Conservation (phyloP, 2,329 filamentous ascomycete genomes). For the Penicillium sp. region DNA sequence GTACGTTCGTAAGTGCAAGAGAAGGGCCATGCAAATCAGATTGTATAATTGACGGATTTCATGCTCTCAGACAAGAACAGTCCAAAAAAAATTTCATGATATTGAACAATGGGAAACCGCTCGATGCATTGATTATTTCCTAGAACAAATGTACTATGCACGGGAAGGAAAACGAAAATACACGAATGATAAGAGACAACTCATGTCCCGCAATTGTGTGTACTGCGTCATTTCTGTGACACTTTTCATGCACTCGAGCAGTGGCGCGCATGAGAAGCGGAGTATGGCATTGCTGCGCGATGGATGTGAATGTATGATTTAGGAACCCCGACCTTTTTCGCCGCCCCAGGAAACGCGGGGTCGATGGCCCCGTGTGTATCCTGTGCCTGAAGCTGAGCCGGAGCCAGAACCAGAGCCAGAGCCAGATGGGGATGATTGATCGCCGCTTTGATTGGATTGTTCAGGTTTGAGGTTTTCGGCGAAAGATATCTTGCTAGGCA, state of each 20-base stretch:
- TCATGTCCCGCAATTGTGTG: neutral
- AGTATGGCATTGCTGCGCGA: neutral
- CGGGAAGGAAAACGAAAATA: conserved; percentile 7
- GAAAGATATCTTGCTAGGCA: conserved; percentile 32
- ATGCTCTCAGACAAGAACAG: conserved; percentile 9
- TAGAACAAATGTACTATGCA: conserved; percentile 10
- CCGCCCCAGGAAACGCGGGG: conserved; percentile 43
- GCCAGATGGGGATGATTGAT: conserved; percentile 19
- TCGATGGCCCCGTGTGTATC: conserved; percentile 25
- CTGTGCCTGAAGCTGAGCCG: conserved; percentile 7
- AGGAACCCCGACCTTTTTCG: conserved; percentile 34
- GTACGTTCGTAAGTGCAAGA: neutral
- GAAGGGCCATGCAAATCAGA: neutral
- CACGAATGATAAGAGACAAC: neutral
- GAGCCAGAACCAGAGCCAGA: conserved; percentile 18
- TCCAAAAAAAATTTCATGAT: conserved; percentile 1
- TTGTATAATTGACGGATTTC: conserved; percentile 10
- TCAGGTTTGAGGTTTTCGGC: conserved; percentile 32
- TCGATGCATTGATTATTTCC: conserved; percentile 6
- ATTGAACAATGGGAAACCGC: conserved; percentile 3
- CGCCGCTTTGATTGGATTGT: conserved; percentile 1
- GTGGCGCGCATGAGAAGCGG: neutral
- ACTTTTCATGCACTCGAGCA: neutral
- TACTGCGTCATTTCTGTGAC: neutral
- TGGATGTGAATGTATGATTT: neutral